Evolutionary conservation across 2,329 filamentous ascomycete species (phyloP), one percentile per base, ranked within the genome.

Genomic region (Pseudovirgaria hyperparasitica): DNA sequence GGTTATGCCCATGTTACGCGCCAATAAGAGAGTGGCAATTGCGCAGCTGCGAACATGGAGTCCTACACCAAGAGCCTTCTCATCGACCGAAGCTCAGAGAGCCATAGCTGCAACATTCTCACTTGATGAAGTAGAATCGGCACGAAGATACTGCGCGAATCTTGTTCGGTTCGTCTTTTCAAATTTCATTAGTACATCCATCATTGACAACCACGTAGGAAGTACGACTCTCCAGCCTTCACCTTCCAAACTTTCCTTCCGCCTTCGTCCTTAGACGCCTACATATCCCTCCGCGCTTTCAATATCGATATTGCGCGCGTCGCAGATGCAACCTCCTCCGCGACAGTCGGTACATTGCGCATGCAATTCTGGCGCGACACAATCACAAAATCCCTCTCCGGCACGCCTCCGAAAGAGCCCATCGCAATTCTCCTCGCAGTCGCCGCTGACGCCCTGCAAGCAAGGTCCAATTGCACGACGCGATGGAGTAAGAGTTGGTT

Each of bases 291-390:
- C 31, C 81, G 87, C 36, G 80, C 86, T 26, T 75, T 98, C 54
- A 98, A 98, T 50, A 70, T 96, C 43, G 87, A 94, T 53, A 71
- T 94, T 33, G 82, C 87, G 23, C 72, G 82, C 31, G 79, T 96
- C 35, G 84, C 90, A 31, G 87, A 96, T 55, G 74, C 81, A 9
- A 86, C 90, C 12, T 90, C 82, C 24, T 90, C 80, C 34, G 73
- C 81, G n/a, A 78, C 77, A 4, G 81, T 96, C 34, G 87, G 84
- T 26, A 67, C 76, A 27, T 74, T 96, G 66, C 84, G 90, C 37
- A 77, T 93, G 55, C 82, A 93, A 52, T 96, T 96, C 62, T 96
- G 90, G 82, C 73, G 82, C 26, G 86, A 96, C 42, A 74, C 82
- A 4, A 62, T 98, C 27, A 70, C 77, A 28, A 76, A 77, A 34